A percentile compares a stretch with the other conserved stretches of the same genome.
phyloP scores from a whole-genome alignment of 805 yeast genomes.

The Ogataea philodendri region DNA sequence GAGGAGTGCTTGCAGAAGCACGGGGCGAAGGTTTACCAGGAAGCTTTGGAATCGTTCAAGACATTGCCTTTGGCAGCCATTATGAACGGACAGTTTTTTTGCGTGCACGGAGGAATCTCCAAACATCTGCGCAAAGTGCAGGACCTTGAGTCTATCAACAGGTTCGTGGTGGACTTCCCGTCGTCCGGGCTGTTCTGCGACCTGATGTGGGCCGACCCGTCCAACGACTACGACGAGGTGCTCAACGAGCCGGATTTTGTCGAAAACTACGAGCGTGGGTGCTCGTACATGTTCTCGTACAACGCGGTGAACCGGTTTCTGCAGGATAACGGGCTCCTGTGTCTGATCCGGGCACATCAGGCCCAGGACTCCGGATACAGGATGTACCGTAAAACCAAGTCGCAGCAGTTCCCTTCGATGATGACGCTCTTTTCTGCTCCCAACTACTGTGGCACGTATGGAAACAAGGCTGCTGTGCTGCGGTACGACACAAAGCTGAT shows the following conservation, averaged over 20 bases:
- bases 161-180: conserved; percentile 84
- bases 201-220: conserved; percentile 92
- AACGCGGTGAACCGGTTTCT: conserved; percentile 76
- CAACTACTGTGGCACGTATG: conserved; percentile 84
- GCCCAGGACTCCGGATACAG: conserved; percentile 96
- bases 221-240: conserved; percentile 74
- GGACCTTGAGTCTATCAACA: conserved; percentile 65
- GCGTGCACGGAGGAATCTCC: conserved; percentile 94
- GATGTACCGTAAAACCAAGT: conserved; percentile 79
- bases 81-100: conserved; percentile 88
- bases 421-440: conserved; percentile 94
- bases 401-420: conserved; percentile 84
- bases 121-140: conserved; percentile 72
- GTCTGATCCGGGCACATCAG: conserved; percentile 91
- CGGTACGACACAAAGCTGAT: conserved; percentile 88
- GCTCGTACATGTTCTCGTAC: conserved; percentile 85
- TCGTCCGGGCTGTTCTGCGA: conserved; percentile 92
- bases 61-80: conserved; percentile 88
- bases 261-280: conserved; percentile 80
- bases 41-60: conserved; percentile 76
- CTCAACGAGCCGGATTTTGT: conserved; percentile 47
- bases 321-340: conserved; percentile 70
- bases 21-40: conserved; percentile 60
- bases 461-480: conserved; percentile 90
- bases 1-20: conserved; percentile 88